A percentile compares a stretch with the other conserved stretches of the same genome.
Evolutionary conservation across 192 early-diverging fungal genomes (phyloP).

Genomic region (Lobosporangium transversale): DNA sequence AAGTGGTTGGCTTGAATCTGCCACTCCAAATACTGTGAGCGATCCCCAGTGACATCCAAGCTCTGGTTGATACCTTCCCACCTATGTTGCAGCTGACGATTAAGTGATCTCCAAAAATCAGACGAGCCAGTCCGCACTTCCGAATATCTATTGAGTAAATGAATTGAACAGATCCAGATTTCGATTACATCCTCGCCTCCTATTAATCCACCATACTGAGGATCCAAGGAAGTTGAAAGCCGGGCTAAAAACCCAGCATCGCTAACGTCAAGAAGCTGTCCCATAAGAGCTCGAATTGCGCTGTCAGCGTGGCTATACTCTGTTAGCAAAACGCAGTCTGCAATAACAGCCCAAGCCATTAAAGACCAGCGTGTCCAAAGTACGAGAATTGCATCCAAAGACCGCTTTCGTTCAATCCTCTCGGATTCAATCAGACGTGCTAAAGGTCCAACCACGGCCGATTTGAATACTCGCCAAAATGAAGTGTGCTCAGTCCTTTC

Average conservation of each 20-base stretch:
- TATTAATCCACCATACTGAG: not conserved
- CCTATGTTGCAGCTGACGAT: not conserved
- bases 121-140: not conserved
- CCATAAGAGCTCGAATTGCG: not conserved
- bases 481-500: too few species aligned
- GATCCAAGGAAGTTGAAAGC: not conserved
- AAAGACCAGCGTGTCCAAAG: slow-evolving; percentile 21
- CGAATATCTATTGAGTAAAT: slow-evolving; percentile 10
- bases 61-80: slow-evolving; percentile 2
- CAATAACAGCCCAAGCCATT: slow-evolving; percentile 5
- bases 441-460: not conserved
- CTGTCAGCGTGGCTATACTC: not conserved
- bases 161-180: slow-evolving; percentile 34
- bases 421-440: not conserved
- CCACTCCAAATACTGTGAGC: not conserved
- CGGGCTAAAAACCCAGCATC: slow-evolving; percentile 1
- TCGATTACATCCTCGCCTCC: slow-evolving; percentile 20
- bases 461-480: slow-evolving; percentile 1
- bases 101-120: slow-evolving; percentile 28
- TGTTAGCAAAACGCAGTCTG: not conserved
- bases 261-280: not conserved
- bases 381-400: not conserved
- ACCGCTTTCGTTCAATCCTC: not conserved
- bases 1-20: not conserved
- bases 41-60: not conserved